Evolutionary conservation across 139 green algal genomes (phyloP).

Genomic region (Diplosphaera chodatii): DNA sequence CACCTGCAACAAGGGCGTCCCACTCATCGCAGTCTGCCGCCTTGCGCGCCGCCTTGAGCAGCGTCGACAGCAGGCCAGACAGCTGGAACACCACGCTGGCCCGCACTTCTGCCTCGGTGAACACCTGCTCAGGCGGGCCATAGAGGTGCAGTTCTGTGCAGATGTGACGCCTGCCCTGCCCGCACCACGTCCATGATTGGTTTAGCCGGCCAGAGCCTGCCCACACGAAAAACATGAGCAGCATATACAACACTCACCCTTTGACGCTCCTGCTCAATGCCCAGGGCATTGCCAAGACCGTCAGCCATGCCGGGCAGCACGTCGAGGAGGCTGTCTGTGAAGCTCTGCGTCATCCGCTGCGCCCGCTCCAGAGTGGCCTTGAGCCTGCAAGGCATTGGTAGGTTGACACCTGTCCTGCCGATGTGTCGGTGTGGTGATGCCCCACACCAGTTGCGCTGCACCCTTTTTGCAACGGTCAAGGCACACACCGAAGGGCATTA

Average conservation of each 20-base stretch:
- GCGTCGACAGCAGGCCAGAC: conserved; percentile 48
- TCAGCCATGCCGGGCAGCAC: conserved; percentile 37
- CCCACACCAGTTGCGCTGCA: too few relatives aligned
- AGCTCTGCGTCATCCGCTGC: conserved; percentile 68
- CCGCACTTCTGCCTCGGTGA: conserved; percentile 84
- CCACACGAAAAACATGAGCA: too few relatives aligned
- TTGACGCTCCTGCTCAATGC: conserved; percentile 39
- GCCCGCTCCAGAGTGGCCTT: conserved; percentile 78
- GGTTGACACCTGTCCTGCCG: neutral
- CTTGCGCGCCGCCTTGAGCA: conserved; percentile 31
- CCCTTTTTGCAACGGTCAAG: neutral
- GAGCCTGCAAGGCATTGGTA: conserved; percentile 27
- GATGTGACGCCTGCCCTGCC: too few relatives aligned
- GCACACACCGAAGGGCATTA: conserved; percentile 38
- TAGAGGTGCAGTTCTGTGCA: too few relatives aligned
- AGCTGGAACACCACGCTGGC: conserved; percentile 88
- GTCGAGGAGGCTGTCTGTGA: conserved; percentile 58
- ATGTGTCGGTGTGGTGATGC: too few relatives aligned
- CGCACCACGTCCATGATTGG: too few relatives aligned
- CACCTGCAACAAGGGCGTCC: conserved; percentile 80
- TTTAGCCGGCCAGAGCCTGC: too few relatives aligned
- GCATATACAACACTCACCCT: conserved; percentile 3
- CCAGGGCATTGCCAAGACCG: conserved; percentile 66
- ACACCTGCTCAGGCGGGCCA: too few relatives aligned
- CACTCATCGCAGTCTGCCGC: conserved; percentile 50